Conservation (phyloP, 352 stramenopile genomes). For the Globisporangium uncinulatum region DNA sequence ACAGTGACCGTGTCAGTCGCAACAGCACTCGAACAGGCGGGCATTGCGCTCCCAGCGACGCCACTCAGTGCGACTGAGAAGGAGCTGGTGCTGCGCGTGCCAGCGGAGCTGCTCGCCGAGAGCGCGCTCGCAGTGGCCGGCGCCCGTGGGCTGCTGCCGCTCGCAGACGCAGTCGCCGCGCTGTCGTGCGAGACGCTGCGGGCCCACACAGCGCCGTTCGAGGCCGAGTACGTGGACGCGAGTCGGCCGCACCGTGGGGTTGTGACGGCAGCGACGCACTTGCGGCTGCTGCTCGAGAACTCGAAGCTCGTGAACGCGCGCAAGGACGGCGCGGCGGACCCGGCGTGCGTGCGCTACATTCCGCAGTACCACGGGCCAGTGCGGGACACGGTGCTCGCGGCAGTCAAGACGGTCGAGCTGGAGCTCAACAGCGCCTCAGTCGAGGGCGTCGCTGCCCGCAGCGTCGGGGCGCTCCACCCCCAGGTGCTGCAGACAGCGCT, state of each 20-base stretch:
- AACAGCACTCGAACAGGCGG: slow-evolving; percentile 5
- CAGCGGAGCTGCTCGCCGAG: slow-evolving; percentile 45
- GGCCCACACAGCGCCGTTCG: slow-evolving; percentile 64
- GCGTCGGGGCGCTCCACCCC: slow-evolving; percentile 39
- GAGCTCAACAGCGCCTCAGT: slow-evolving; percentile 57
- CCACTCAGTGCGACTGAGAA: slow-evolving; percentile 35
- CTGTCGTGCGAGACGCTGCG: slow-evolving; percentile 78
- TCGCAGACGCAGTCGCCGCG: slow-evolving; percentile 71
- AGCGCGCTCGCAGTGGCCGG: slow-evolving; percentile 50
- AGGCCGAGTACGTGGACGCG: slow-evolving; percentile 79
- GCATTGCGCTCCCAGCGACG: slow-evolving; percentile 28
- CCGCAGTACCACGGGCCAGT: slow-evolving; percentile 82
- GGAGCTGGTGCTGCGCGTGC: slow-evolving; percentile 25
- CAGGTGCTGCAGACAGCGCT: slow-evolving; percentile 62
- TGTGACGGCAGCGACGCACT: slow-evolving; percentile 71
- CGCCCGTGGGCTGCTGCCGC: slow-evolving; percentile 52
- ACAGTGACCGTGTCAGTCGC: slow-evolving; percentile 15
- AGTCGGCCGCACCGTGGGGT: slow-evolving; percentile 83
- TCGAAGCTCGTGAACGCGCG: slow-evolving; percentile 78
- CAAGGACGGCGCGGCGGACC: slow-evolving; percentile 26
- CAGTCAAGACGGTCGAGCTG: slow-evolving; percentile 65
- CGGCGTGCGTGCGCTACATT: slow-evolving; percentile 50
- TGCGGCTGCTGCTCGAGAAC: slow-evolving; percentile 86
- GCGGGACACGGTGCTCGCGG: slow-evolving; percentile 55
- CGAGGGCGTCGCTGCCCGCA: slow-evolving; percentile 13